phyloP scores from a whole-genome alignment of 345 rosid species.

The Populus euphratica region DNA sequence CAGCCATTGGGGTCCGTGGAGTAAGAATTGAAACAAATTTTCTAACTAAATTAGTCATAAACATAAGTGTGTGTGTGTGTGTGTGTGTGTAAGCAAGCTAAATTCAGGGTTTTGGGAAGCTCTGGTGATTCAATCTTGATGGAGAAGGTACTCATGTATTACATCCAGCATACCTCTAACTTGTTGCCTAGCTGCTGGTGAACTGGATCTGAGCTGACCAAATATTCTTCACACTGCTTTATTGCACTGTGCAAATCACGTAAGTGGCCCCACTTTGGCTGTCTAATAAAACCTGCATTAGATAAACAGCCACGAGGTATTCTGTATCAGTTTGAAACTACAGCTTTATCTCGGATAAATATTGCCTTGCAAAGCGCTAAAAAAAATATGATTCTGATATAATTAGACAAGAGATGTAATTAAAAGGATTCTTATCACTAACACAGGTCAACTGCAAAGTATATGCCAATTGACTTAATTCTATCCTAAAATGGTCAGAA shows the following conservation, averaged over 20 bases:
- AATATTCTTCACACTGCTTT: conserved; percentile 52
- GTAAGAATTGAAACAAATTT: too few species aligned
- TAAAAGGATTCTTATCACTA: background rate
- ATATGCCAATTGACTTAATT: background rate
- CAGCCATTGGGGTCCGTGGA: too few species aligned
- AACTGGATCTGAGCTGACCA: conserved; percentile 47
- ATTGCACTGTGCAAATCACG: conserved; percentile 54
- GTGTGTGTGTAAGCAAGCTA: too few species aligned
- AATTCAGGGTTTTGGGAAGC: too few species aligned
- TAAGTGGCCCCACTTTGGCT: conserved; percentile 69
- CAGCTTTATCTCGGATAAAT: background rate
- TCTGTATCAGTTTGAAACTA: background rate
- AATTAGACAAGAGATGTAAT: background rate
- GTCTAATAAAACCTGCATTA: conserved; percentile 51
- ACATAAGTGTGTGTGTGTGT: too few species aligned
- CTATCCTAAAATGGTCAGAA: too few species aligned
- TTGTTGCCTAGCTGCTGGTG: conserved; percentile 40
- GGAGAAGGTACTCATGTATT: background rate
- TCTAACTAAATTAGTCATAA: too few species aligned
- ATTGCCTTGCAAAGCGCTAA: background rate
- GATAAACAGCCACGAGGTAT: background rate
- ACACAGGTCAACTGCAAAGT: background rate
- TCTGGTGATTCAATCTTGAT: background rate
- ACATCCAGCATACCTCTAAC: conserved; percentile 36
- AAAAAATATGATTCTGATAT: background rate